Evolutionary conservation across 805 yeast genomes (phyloP).

Genomic region (Monosporozyma solicola): DNA sequence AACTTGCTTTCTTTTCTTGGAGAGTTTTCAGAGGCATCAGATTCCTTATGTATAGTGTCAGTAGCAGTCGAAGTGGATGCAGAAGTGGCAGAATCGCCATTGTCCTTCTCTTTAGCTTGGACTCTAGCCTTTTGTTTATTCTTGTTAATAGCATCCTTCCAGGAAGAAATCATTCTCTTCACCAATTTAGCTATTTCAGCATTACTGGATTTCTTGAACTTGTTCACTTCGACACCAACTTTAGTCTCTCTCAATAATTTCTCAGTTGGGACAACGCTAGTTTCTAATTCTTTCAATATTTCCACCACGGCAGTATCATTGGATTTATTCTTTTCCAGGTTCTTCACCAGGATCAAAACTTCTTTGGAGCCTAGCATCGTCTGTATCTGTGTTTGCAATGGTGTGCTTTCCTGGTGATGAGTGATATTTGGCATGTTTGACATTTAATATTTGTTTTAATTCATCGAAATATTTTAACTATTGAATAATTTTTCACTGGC

Average conservation of each 20-base stretch:
- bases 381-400: not conserved
- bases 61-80: not conserved
- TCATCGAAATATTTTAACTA: not conserved
- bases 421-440: not conserved
- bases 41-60: not conserved
- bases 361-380: constrained; percentile 58
- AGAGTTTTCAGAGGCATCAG: not conserved
- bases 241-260: constrained; percentile 78
- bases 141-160: constrained; percentile 82
- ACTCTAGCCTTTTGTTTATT: constrained; percentile 36
- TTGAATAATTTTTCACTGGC: not conserved
- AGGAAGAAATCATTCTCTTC: constrained; percentile 68
- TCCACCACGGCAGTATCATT: constrained; percentile 57
- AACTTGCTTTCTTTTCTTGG: constrained; percentile 32
- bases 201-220: constrained; percentile 61
- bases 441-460: not conserved
- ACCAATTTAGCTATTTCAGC: constrained; percentile 62
- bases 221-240: constrained; percentile 95
- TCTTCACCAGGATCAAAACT: constrained; percentile 57
- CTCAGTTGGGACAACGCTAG: constrained; percentile 74
- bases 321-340: constrained; percentile 58
- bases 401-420: not conserved
- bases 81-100: not conserved
- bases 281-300: constrained; percentile 54
- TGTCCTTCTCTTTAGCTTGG: not conserved